These are phyloP conservation scores for Neurospora sp. DNA, from an alignment of 495 filamentous ascomycete species.

Conservation along the genomic window DNA sequence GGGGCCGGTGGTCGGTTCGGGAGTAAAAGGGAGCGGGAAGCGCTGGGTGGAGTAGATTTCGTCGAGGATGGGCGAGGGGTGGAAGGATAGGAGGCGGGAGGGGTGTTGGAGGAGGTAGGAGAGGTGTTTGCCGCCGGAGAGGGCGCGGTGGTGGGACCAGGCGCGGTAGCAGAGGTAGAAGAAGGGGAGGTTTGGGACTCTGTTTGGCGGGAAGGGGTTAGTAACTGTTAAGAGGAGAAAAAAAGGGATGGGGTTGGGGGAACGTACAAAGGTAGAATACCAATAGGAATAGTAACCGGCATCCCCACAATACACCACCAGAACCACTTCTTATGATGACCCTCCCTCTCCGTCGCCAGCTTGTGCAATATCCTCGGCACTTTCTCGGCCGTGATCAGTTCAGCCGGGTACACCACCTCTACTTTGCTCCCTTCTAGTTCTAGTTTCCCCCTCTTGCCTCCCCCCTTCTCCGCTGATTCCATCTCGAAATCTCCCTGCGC, in stretches of 20 bases:
- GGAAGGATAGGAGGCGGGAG: constrained; percentile 47
- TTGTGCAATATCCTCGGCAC: constrained; percentile 50
- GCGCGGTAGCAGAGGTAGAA: constrained; percentile 85
- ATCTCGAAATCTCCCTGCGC: background rate
- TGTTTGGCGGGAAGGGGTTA: constrained; percentile 21
- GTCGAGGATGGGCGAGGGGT: constrained; percentile 58
- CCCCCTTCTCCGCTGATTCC: constrained; percentile 37
- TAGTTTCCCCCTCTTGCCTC: constrained; percentile 25
- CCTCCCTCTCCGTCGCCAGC: constrained; percentile 70
- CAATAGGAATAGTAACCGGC: constrained; percentile 76
- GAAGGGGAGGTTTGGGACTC: constrained; percentile 92
- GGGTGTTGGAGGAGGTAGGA: constrained; percentile 62
- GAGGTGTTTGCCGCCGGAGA: constrained; percentile 76
- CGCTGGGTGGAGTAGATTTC: constrained; percentile 52
- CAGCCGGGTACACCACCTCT: constrained; percentile 67
- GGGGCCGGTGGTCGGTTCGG: constrained; percentile 16
- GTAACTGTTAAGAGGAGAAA: background rate
- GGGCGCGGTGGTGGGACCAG: constrained; percentile 60
- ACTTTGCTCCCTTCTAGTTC: constrained; percentile 47
- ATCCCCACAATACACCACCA: constrained; percentile 71
- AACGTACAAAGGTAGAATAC: constrained; percentile 72
- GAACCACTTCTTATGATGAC: constrained; percentile 64
- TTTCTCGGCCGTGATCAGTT: constrained; percentile 51
- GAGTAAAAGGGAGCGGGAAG: constrained; percentile 17
- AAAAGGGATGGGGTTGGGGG: too few relatives aligned